These are phyloP conservation scores for Cornus kousa DNA, from an alignment of 148 eudicot species.

Conservation along the genomic window DNA sequence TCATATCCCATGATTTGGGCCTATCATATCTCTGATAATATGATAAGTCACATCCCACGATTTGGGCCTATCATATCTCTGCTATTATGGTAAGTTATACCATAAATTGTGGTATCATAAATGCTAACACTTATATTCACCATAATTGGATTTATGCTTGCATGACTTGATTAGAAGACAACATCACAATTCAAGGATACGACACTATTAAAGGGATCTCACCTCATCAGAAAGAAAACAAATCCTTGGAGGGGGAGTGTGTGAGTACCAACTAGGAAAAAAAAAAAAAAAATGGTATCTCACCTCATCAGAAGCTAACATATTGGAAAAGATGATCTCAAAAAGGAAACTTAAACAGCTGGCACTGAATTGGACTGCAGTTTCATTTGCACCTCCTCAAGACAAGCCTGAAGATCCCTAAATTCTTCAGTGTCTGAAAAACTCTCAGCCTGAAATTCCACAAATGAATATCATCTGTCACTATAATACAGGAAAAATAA, in stretches of 20 bases:
- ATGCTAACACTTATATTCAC: background rate
- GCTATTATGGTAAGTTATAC: too few species aligned
- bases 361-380: slow-evolving; percentile 27
- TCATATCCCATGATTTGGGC: too few species aligned
- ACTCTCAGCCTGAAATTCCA: slow-evolving; percentile 40
- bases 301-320: background rate
- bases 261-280: too few species aligned
- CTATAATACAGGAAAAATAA: background rate
- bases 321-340: background rate
- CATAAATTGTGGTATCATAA: too few species aligned
- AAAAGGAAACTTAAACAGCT: slow-evolving; percentile 9
- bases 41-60: too few species aligned
- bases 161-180: background rate
- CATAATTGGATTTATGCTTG: background rate
- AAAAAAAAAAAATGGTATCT: background rate
- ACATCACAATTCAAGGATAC: background rate
- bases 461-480: background rate
- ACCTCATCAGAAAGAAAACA: background rate
- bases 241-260: too few species aligned
- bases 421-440: slow-evolving; percentile 69
- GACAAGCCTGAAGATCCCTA: slow-evolving; percentile 58
- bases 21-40: too few species aligned
- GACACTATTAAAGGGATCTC: background rate
- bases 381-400: slow-evolving; percentile 44
- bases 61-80: too few species aligned